Percentiles rank a stretch among this genome's conserved stretches.
Evolutionary conservation across 371 early-diverging fungal species (phyloP).

Genomic region (Basidiobolus heterosporus): DNA sequence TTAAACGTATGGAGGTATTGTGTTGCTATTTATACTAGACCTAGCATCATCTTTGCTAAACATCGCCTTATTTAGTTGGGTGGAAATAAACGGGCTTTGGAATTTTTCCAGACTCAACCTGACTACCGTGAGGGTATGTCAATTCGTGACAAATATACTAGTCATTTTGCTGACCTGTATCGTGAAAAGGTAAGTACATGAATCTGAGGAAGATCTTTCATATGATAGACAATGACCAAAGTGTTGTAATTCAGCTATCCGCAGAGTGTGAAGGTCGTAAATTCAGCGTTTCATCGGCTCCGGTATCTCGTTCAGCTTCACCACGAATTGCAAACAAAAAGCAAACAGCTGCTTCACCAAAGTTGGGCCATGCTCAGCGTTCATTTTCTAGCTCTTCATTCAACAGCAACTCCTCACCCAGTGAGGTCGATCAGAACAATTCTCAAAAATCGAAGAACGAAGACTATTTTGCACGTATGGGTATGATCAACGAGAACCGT

Average conservation of each 20-base stretch:
- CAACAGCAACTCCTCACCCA: slow-evolving; percentile 7
- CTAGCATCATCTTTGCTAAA: not conserved
- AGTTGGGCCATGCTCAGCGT: slow-evolving; percentile 13
- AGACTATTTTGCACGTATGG: slow-evolving; percentile 45
- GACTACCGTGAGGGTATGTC: slow-evolving; percentile 64
- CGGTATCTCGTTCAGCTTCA: too few relatives aligned
- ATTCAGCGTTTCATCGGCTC: slow-evolving; percentile 7
- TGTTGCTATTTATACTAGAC: not conserved
- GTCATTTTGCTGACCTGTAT: slow-evolving; percentile 72
- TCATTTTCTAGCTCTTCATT: slow-evolving; percentile 3
- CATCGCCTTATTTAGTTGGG: slow-evolving; percentile 40
- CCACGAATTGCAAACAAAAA: not conserved
- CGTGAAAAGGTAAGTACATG: slow-evolving; percentile 56
- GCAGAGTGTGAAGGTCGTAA: slow-evolving; percentile 28
- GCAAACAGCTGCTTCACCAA: slow-evolving; percentile 9
- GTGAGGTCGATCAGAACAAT: slow-evolving; percentile 1
- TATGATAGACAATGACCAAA: not conserved
- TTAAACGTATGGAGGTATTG: slow-evolving; percentile 72
- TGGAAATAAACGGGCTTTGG: slow-evolving; percentile 78
- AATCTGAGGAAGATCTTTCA: not conserved
- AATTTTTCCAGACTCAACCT: slow-evolving; percentile 71
- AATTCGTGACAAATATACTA: slow-evolving; percentile 69
- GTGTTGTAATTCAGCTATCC: slow-evolving; percentile 10
- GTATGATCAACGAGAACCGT: slow-evolving; percentile 34
- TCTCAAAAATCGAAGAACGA: slow-evolving; percentile 40